phyloP scores from a whole-genome alignment of 2,329 filamentous ascomycete species.

The Ascochyta pisi region DNA sequence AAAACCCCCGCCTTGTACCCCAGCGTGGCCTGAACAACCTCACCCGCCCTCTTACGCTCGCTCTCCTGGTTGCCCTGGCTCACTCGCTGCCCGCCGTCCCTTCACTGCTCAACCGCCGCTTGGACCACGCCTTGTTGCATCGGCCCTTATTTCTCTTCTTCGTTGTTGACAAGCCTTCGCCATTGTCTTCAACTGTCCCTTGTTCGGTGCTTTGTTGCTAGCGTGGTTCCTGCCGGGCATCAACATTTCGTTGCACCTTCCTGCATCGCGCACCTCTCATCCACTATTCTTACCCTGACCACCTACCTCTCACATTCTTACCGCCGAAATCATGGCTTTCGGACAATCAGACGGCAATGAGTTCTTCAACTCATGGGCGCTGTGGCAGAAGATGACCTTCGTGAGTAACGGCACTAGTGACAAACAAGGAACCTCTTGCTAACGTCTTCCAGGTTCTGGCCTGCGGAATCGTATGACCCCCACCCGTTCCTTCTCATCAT shows the following conservation, averaged over 20 bases:
- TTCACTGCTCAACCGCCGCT: neutral
- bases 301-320: constrained; percentile 22
- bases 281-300: constrained; percentile 29
- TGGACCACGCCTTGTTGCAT: constrained; percentile 16
- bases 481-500: neutral
- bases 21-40: constrained; percentile 20
- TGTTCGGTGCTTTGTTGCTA: constrained; percentile 19
- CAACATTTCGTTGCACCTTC: constrained; percentile 21
- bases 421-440: constrained; percentile 21
- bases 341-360: constrained; percentile 37
- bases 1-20: constrained; percentile 28
- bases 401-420: constrained; percentile 60
- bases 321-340: constrained; percentile 29
- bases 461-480: constrained; percentile 65
- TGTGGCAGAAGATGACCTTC: constrained; percentile 92
- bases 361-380: constrained; percentile 66
- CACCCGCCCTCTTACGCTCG: constrained; percentile 24
- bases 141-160: neutral
- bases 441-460: constrained; percentile 68
- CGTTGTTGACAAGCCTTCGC: neutral
- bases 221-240: constrained; percentile 24
- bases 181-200: constrained; percentile 21
- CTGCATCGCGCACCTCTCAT: constrained; percentile 18
- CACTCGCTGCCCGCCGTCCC: constrained; percentile 15
- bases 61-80: constrained; percentile 11